Evolutionary conservation across 768 basidiomycete genomes (phyloP).

Genomic region (Russula olivacea): DNA sequence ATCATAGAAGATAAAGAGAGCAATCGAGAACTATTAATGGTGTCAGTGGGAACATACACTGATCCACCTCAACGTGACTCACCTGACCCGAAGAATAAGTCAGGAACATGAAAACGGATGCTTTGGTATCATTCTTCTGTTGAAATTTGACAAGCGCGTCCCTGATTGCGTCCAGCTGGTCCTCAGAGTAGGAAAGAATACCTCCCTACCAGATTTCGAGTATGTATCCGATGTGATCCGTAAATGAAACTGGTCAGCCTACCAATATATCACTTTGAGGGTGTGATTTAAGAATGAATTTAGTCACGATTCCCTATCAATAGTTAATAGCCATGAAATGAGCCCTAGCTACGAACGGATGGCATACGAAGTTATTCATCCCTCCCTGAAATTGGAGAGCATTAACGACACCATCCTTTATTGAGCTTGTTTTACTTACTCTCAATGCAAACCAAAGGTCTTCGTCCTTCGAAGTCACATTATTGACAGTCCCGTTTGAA

Average conservation of each 20-base stretch:
- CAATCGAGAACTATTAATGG: not conserved
- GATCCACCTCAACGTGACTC: not conserved
- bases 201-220: not conserved
- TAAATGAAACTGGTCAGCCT: not conserved
- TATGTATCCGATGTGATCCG: not conserved
- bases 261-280: conserved; percentile 28
- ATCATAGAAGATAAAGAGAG: conserved; percentile 21
- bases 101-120: not conserved
- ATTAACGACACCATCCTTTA: not conserved
- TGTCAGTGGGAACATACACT: not conserved
- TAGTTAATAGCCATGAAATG: not conserved
- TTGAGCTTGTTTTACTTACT: not conserved
- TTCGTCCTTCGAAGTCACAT: not conserved
- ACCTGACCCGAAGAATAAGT: not conserved
- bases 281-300: conserved; percentile 25
- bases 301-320: conserved; percentile 14
- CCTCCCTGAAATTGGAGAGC: conserved; percentile 6
- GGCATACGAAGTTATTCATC: conserved; percentile 15
- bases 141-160: not conserved
- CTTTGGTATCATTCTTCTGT: conserved; percentile 9
- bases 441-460: conserved; percentile 18
- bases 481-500: conserved; percentile 26
- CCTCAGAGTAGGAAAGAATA: not conserved
- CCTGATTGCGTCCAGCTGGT: not conserved
- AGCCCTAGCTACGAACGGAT: not conserved